Base-by-base conservation (phyloP, 2,329 filamentous ascomycete genomes). In the Colletotrichum tropicale region DNA sequence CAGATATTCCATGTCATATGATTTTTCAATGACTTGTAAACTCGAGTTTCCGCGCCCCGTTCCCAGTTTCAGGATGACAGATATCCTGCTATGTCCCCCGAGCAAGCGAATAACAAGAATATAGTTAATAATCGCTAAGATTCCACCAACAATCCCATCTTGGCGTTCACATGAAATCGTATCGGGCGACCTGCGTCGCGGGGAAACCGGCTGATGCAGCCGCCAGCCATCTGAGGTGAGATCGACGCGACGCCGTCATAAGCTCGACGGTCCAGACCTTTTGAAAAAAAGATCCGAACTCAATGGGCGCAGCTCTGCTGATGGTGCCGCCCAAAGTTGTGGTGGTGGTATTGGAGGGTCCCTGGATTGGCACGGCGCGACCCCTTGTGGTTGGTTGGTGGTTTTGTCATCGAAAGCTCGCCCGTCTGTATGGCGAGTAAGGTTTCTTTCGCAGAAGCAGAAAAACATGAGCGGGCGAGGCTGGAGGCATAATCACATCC, bases 211-310 rank as follows among this genome's bases (percentile, higher is more conserved):
- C 38, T 61, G 55, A 62, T 43, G 61, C 68, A 62, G 62, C 61
- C 13, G 26, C 32, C 55, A 26, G 60, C 24, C 16, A 56, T 58
- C 24, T 55, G 24, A 48, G 62, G 62, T 38, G 69, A 67, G 69
- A 75, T 75, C 72, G 55, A 24, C 68, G 24, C 28, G 67, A 30
- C 58, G 43, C 48, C 18, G 30, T 56, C 26, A 62, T 55, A 38
- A 66, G n/a, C 55, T 72, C 38, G 52, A 48, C 36, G 69, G 72
- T 75, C 72, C 38, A 67, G 72, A 34, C 72, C 69, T 58, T 66
- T 24, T 36, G 18, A 4, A 28, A 43, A n/a, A 43, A 43, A 43
- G 5, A 43, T n/a, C 52, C 21, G 52, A 56, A 21, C 52, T 56
- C 52, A 26, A 56, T 34, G 26, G 28, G 30, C 26, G 16, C 30